Conservation (phyloP, 2,329 filamentous ascomycete genomes). For the Diaporthe sp. region DNA sequence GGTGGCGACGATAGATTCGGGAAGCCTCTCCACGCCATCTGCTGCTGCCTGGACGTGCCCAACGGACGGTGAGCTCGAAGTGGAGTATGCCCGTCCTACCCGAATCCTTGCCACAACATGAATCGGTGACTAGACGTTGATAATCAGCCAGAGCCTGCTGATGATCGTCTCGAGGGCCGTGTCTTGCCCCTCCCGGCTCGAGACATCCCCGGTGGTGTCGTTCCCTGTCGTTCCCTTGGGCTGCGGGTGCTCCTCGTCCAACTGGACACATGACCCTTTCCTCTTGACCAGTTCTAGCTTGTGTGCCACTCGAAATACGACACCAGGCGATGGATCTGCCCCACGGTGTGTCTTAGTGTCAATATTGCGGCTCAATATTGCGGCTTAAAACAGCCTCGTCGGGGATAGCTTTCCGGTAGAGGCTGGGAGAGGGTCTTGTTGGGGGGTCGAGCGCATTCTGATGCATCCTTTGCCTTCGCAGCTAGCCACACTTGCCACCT, state of each 20-base stretch:
- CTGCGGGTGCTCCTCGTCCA: neutral
- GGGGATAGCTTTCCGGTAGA: neutral
- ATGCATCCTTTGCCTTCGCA: neutral
- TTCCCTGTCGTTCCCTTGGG: too few species aligned
- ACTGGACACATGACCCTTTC: neutral
- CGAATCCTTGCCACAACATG: neutral
- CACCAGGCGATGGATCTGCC: neutral
- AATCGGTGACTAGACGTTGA: neutral
- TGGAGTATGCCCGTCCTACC: neutral
- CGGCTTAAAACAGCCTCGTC: neutral
- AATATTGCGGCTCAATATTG: neutral
- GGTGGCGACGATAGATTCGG: neutral
- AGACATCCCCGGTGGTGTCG: neutral
- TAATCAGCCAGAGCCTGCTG: neutral
- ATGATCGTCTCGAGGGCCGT: neutral
- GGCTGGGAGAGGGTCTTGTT: neutral
- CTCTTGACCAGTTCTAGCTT: neutral
- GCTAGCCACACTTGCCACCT: neutral
- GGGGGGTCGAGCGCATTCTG: neutral
- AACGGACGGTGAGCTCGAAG: neutral
- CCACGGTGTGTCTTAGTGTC: neutral
- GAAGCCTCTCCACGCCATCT: neutral
- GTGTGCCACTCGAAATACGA: neutral
- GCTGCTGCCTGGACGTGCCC: slow-evolving; percentile 8
- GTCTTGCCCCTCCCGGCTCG: neutral